Evolutionary conservation across 805 yeast species (phyloP), one percentile per base, ranked within the genome.

Genomic region (Cyberlindnera maritima): DNA sequence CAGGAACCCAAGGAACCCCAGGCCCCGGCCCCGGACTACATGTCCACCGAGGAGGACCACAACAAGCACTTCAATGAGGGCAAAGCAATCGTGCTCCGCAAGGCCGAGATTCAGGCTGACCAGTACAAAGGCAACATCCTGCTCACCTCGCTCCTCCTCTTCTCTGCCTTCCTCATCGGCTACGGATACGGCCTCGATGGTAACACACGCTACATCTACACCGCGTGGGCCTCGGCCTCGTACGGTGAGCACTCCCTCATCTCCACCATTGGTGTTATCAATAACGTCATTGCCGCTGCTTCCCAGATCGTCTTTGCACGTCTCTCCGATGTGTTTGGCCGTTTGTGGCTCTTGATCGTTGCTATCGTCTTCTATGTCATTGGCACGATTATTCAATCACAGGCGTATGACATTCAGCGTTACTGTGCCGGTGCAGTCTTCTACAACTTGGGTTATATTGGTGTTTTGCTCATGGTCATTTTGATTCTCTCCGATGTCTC

Each of bases 401-500:
- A 79, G 58, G 79, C 88, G 11, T 67, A 69, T 49, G 75, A 77
- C 54, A 76, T 83, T 21, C 72, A 77, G 46, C 65, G 78, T 15
- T 82, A 75, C 53, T 81, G 85, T 42, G 88, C 80, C 19, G 90
- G 88, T 55, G 75, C 85, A 1, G 80, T 83, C 15, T 63, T 77
- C 35, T 75, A 74, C 56, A 65, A 64, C 48, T 50, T 64, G 43
- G 85, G 95, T 11, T 84, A 79, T 62, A 77, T 84, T 26, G 89
- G 91, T 50, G 71, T 80, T 19, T 68, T 79, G 33, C 68, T 85
- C 44, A 64, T 81, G 41, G 61, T 83, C 31, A 74, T 80, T 54
- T 66, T 85, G 33, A 69, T 85, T 36, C 62, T 80, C 49, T 81
- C 88, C 2, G 95, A 86, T 64, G 72, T 79, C 58, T 82, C 91